Percentiles rank a stretch among this genome's conserved stretches.
Conservation (phyloP, 768 basidiomycete genomes). For the Galerina sulciceps region DNA sequence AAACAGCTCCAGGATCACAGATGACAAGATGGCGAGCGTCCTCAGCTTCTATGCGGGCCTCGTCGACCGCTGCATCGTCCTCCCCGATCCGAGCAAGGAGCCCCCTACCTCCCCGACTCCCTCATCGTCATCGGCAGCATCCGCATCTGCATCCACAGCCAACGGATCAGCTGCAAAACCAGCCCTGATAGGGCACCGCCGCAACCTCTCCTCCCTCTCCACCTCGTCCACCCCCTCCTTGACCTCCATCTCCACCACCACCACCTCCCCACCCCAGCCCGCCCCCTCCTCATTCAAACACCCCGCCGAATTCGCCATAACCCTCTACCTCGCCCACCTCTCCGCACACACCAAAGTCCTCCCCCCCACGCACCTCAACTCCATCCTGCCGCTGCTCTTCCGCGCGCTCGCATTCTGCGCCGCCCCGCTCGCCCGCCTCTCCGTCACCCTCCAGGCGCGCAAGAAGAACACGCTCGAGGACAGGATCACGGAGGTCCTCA, state of each 20-base stretch:
- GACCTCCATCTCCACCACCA: too few relatives aligned
- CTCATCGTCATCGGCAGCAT: constrained; percentile 25
- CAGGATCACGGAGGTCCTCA: constrained; percentile 58
- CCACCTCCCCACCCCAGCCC: constrained; percentile 31
- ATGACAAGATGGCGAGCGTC: constrained; percentile 58
- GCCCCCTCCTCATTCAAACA: constrained; percentile 42
- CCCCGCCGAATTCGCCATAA: constrained; percentile 66
- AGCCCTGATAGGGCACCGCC: constrained; percentile 47
- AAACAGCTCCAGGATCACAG: constrained; percentile 63
- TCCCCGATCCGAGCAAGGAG: constrained; percentile 40
- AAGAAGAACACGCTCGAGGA: constrained; percentile 51
- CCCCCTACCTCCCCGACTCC: constrained; percentile 32
- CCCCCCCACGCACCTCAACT: constrained; percentile 52
- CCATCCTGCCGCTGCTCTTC: constrained; percentile 75
- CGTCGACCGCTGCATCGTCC: constrained; percentile 55
- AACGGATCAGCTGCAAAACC: constrained; percentile 25
- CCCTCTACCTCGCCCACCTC: constrained; percentile 68
- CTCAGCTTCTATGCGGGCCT: constrained; percentile 64
- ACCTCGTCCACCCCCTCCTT: constrained; percentile 42
- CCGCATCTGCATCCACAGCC: too few relatives aligned
- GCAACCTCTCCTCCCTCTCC: constrained; percentile 67
- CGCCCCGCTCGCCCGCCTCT: constrained; percentile 70
- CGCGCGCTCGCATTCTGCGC: constrained; percentile 68
- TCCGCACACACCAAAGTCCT: constrained; percentile 63
- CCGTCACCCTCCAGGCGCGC: constrained; percentile 47